Conservation (phyloP, 2,329 filamentous ascomycete genomes). For the Macroventuria anomochaeta region DNA sequence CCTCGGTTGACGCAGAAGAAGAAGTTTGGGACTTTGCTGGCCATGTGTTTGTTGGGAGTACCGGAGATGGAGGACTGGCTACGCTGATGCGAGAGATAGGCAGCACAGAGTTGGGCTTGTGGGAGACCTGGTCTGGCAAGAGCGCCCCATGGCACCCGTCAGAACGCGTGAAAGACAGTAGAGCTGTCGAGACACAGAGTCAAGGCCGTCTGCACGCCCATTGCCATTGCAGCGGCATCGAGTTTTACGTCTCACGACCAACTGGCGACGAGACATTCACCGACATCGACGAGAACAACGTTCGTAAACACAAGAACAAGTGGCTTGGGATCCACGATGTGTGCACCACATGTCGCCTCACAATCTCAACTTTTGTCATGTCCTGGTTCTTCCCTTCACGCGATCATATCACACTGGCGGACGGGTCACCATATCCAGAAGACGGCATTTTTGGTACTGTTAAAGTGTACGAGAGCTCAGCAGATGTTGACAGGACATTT, state of each 20-base stretch:
- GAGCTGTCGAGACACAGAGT: no score
- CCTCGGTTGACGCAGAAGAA: conserved; percentile 39
- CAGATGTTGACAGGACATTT: conserved; percentile 64
- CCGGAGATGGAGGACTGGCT: conserved; percentile 48
- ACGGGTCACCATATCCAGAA: conserved; percentile 49
- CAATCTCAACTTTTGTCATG: conserved; percentile 68
- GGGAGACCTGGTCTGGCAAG: conserved; percentile 23
- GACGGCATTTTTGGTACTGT: conserved; percentile 51
- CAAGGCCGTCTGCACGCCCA: conserved; percentile 48
- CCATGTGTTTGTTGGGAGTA: conserved; percentile 45
- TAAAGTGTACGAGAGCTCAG: conserved; percentile 61
- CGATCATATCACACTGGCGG: conserved; percentile 60
- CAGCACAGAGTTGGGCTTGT: conserved; percentile 34
- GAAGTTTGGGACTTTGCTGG: conserved; percentile 33
- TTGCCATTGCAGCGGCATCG: conserved; percentile 64
- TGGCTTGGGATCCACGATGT: conserved; percentile 53
- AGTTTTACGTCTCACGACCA: conserved; percentile 65
- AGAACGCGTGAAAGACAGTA: background rate
- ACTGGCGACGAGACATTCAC: conserved; percentile 46
- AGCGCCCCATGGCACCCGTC: background rate
- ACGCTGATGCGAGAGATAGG: conserved; percentile 39
- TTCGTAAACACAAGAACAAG: conserved; percentile 16
- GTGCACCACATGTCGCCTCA: conserved; percentile 67
- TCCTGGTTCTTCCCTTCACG: conserved; percentile 71
- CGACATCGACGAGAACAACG: conserved; percentile 10